These are phyloP conservation scores for Debaryomyces coudertii DNA, from an alignment of 1,139 yeast genomes.

Conservation along the genomic window DNA sequence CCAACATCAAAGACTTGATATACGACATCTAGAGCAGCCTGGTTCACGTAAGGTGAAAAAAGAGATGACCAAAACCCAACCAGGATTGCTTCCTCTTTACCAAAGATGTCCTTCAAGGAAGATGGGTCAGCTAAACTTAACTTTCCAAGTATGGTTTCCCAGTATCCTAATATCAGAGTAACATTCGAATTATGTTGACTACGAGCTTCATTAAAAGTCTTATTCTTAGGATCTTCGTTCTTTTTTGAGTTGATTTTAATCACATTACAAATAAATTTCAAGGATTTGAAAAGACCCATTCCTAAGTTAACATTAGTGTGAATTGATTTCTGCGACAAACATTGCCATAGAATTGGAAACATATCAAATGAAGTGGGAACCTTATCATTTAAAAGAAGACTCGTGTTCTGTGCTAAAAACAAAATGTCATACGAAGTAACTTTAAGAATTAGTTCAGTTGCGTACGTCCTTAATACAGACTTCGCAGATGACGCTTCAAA, in stretches of 20 bases:
- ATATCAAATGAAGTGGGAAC: constrained; percentile 47
- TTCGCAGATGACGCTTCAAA: constrained; percentile 15
- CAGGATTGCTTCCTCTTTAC: constrained; percentile 28
- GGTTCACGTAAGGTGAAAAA: constrained; percentile 62
- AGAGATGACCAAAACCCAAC: constrained; percentile 71
- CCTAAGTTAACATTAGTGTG: constrained; percentile 43
- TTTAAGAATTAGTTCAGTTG: constrained; percentile 47
- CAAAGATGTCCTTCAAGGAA: constrained; percentile 39
- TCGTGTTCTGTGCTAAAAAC: constrained; percentile 57
- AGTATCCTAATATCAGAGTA: constrained; percentile 22
- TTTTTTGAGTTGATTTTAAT: constrained; percentile 37
- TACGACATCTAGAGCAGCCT: constrained; percentile 70
- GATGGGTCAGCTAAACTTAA: constrained; percentile 46
- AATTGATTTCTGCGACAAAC: constrained; percentile 41
- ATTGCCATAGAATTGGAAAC: constrained; percentile 51
- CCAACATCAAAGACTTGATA: constrained; percentile 72
- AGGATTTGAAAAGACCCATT: constrained; percentile 41
- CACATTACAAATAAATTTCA: constrained; percentile 48
- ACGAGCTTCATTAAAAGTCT: constrained; percentile 27
- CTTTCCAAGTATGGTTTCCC: constrained; percentile 35
- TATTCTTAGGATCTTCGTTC: constrained; percentile 20
- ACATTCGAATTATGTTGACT: constrained; percentile 39
- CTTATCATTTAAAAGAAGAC: constrained; percentile 40
- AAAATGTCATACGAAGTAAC: constrained; percentile 60
- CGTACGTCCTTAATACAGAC: constrained; percentile 19